Evolutionary conservation across 129 eudicot genomes (phyloP), one percentile per base, ranked within the genome.

Genomic region (Flaveria robusta): DNA sequence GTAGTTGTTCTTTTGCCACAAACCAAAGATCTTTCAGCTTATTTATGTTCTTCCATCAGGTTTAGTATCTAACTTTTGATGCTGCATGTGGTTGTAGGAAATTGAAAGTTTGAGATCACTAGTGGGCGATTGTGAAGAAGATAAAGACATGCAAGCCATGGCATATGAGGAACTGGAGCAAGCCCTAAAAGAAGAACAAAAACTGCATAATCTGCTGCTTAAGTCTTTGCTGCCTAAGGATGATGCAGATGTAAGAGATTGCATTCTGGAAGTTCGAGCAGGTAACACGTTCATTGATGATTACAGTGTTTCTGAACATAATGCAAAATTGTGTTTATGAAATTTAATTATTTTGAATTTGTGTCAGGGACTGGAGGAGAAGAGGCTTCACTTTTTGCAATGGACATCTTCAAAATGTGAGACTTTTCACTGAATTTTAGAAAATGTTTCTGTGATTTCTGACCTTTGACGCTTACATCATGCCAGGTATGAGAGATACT

Each of bases 251-350:
- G 97, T 87, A 71, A 87, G 98, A 59, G 98, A 83, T 72, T 85
- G 98, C 85, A 93, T 93, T 69, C 79, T 93, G 86, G 97, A 93
- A 88, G 98, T 93, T 51, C 86, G 98, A 84, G 98, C 98, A 73
- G 98, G 98, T 93, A 67, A 66, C 46, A 26, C 39, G 34, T 7
- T 74, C 55, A 18, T 45, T 4, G 15, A 26, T 22, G 69, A 68
- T 51, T 62, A 42, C 47, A 66, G 29, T 34, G 39, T 60, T 37
- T 16, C 18, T 37, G 49, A 34, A 12, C 54, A 42, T 27, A 39
- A 41, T 41, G 22, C 50, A 11, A 8, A 54, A 45, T 69, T 39
- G 13, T 13, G 34, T 9, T 75, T 41, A 19, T 24, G 31, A 34
- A 20, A 52, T 47, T 50, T 24, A 56, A 29, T 37, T 7, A 2